Base-by-base conservation (phyloP, 2,329 filamentous ascomycete species). In the Volutella citrinella region DNA sequence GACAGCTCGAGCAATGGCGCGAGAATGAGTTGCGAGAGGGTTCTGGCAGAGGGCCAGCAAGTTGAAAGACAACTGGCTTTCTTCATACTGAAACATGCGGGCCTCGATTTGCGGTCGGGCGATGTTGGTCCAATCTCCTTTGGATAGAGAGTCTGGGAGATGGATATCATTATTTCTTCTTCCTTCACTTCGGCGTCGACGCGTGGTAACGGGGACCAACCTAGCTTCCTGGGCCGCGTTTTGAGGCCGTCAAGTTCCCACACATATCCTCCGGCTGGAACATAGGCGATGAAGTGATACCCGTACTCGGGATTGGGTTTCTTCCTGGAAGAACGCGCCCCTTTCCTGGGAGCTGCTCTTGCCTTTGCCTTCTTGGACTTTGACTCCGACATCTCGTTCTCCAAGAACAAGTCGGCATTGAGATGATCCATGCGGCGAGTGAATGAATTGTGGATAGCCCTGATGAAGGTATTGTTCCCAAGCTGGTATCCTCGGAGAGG, bases 161-260 rank as follows among this genome's bases (percentile, higher is more conserved):
- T 9, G 17, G 7, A 27, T 28, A 30, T 48, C 10, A 54, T 36
- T 7, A 36, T 12, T 7, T 19, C 9, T 10, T 6, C n/a, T 17
- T 13, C n/a, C 19, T 20, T 10, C 16, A 22, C 18, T 8, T 5
- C 7, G 10, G 10, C 5, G 20, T n/a, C 13, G n/a, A n/a, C n/a
- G n/a, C n/a, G n/a, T n/a, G n/a, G n/a, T n/a, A n/a, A n/a, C n/a
- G n/a, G n/a, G n/a, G 18, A 24, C 47, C 35, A 46, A 61, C 63
- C 61, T 18, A 65, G 40, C 20, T 51, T 55, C 21, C 43, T 73
- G 4, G 88, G 91, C 44, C 81, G 78, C 25, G 68, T 68, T 56
- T 90, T 80, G 15, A 96, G 68, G 5, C 91, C 91, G 59, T 97
- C 91, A 6, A 97, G 78, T 57, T 90, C 87, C 88, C 88, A 96